phyloP scores from a whole-genome alignment of 2,329 filamentous ascomycete genomes.

The Aspergillus amoenus region DNA sequence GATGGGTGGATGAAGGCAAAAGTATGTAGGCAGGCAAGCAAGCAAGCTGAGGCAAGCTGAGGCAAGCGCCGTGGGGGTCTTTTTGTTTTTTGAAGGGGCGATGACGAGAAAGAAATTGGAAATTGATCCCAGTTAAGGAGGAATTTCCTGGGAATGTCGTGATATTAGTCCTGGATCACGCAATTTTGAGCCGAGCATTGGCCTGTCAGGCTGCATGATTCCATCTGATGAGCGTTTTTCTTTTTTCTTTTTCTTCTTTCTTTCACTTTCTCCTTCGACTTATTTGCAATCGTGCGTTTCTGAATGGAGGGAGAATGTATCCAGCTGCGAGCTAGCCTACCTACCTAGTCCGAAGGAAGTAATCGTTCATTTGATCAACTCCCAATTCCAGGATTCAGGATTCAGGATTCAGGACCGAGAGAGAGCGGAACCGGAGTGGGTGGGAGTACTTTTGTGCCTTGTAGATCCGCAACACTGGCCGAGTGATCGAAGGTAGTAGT shows the following conservation, averaged over 20 bases:
- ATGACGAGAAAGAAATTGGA: conserved; percentile 10
- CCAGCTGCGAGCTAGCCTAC: background rate
- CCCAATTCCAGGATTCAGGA: background rate
- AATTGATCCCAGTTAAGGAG: background rate
- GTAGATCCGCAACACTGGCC: background rate
- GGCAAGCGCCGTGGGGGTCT: background rate
- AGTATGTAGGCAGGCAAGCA: background rate
- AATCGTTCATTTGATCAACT: background rate
- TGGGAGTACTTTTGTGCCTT: background rate
- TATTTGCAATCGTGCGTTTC: conserved; percentile 3
- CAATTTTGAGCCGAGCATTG: conserved; percentile 17
- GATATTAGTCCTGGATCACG: conserved; percentile 28
- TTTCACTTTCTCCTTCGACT: background rate
- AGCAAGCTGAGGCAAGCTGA: background rate
- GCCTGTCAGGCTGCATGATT: background rate
- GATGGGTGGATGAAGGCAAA: conserved; percentile 1
- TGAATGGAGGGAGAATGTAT: conserved; percentile 16
- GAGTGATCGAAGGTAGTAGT: background rate
- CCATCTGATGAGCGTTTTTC: background rate
- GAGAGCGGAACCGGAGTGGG: no score
- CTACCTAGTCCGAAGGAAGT: conserved; percentile 10
- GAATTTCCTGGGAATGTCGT: conserved; percentile 21
- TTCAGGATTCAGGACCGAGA: background rate
- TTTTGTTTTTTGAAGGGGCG: background rate
- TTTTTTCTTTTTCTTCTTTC: conserved; percentile 1